Percentiles rank a stretch among this genome's conserved stretches.
These are phyloP conservation scores for Centrapalus pauciflorus DNA, from an alignment of 129 eudicot genomes.

Conservation along the genomic window DNA sequence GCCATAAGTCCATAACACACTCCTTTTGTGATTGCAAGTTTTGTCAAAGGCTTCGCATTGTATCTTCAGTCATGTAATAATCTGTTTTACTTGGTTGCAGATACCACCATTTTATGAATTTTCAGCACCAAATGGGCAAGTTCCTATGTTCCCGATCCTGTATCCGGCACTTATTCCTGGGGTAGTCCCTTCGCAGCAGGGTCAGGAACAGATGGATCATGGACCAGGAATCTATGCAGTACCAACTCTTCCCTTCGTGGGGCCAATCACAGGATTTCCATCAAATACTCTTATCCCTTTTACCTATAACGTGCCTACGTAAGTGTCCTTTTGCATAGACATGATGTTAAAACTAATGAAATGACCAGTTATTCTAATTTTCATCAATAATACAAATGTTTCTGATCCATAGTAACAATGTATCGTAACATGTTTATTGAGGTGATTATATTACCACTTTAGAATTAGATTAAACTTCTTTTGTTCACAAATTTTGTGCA, in stretches of 20 bases:
- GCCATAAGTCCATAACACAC: too few species aligned
- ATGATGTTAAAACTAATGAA: too few species aligned
- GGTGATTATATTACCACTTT: too few species aligned
- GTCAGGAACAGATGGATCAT: slow-evolving; percentile 66
- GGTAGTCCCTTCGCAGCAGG: slow-evolving; percentile 47
- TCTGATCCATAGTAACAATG: too few species aligned
- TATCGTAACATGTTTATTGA: too few species aligned
- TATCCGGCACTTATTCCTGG: slow-evolving; percentile 75
- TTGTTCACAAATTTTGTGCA: too few species aligned
- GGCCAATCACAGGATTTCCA: slow-evolving; percentile 58
- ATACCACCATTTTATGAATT: slow-evolving; percentile 45
- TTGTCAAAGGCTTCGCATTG: not conserved
- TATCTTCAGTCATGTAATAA: not conserved
- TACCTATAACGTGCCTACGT: slow-evolving; percentile 86
- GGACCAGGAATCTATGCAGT: slow-evolving; percentile 95
- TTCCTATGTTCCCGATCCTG: slow-evolving; percentile 59
- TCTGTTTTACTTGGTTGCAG: slow-evolving; percentile 38
- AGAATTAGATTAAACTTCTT: too few species aligned
- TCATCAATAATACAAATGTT: not conserved
- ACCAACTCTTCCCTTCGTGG: slow-evolving; percentile 64
- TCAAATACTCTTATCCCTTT: slow-evolving; percentile 73
- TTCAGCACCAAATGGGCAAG: slow-evolving; percentile 44
- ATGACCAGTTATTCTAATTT: too few species aligned
- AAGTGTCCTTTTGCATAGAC: slow-evolving; percentile 34
- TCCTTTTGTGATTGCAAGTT: not conserved